These are phyloP conservation scores for Yamadazyma scolyti DNA, from an alignment of 805 yeast species.

Conservation along the genomic window DNA sequence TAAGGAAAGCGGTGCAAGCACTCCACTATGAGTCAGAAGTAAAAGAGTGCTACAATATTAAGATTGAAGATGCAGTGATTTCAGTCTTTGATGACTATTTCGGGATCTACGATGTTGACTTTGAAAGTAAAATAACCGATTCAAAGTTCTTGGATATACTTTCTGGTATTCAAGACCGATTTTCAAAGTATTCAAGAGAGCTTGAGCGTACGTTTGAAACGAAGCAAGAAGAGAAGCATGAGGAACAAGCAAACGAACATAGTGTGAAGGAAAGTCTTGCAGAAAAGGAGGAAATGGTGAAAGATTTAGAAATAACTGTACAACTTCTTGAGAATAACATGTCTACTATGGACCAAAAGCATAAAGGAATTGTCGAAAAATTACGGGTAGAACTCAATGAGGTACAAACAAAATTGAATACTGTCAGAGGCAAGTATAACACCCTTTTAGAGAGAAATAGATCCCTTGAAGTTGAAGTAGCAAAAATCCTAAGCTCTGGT, in stretches of 20 bases:
- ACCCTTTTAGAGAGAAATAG: slow-evolving; percentile 16
- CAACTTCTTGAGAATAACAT: slow-evolving; percentile 44
- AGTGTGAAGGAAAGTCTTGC: slow-evolving; percentile 4
- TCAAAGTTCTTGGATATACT: no score
- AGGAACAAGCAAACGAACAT: no score
- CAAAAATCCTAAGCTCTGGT: slow-evolving; percentile 8
- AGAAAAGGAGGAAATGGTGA: slow-evolving; percentile 27
- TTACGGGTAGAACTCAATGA: slow-evolving; percentile 11
- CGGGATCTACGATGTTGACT: no score
- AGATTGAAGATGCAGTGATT: no score
- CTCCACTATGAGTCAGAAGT: background rate
- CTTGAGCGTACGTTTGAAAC: no score
- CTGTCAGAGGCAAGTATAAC: slow-evolving; percentile 2
- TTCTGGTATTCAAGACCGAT: no score
- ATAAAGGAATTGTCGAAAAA: slow-evolving; percentile 21
- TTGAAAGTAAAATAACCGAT: no score
- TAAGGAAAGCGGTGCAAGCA: background rate
- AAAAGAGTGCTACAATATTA: background rate
- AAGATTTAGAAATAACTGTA: slow-evolving; percentile 45
- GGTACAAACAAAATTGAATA: slow-evolving; percentile 13
- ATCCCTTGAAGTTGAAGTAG: slow-evolving; percentile 18
- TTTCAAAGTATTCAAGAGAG: no score
- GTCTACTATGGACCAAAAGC: slow-evolving; percentile 23
- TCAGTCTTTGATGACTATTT: no score
- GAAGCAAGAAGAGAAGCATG: no score